Evolutionary conservation across 1,139 yeast species (phyloP).

Genomic region (Debaryomycetaceae sp.): DNA sequence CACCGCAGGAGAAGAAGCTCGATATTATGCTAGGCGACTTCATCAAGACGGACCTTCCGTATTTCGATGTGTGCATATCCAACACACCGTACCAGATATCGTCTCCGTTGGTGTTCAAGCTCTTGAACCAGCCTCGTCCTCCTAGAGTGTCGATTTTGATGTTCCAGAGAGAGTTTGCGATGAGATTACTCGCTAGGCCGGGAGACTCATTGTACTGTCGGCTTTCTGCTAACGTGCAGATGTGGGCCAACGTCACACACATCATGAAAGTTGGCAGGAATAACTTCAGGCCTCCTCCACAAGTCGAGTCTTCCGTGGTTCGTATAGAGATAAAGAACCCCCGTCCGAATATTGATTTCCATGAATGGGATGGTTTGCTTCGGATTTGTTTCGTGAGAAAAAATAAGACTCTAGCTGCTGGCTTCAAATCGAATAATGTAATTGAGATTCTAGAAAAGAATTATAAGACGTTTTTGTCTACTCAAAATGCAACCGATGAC

Average conservation of each 20-base stretch:
- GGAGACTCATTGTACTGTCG: conserved; percentile 93
- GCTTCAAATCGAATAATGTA: conserved; percentile 83
- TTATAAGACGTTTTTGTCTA: conserved; percentile 75
- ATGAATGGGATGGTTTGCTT: conserved; percentile 96
- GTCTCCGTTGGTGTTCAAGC: conserved; percentile 90
- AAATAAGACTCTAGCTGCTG: conserved; percentile 89
- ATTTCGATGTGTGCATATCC: conserved; percentile 92
- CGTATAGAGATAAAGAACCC: conserved; percentile 89
- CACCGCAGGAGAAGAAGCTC: conserved; percentile 84
- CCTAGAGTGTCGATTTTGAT: conserved; percentile 93
- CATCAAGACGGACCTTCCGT: conserved; percentile 92
- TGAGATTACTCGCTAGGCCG: conserved; percentile 89
- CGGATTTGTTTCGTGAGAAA: conserved; percentile 90
- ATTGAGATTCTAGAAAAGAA: conserved; percentile 82
- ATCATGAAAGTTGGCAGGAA: conserved; percentile 98
- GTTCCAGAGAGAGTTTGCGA: conserved; percentile 97
- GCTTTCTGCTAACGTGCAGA: conserved; percentile 91
- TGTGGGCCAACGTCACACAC: conserved; percentile 99
- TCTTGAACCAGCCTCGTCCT: conserved; percentile 86
- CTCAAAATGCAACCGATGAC: conserved; percentile 44
- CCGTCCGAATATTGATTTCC: conserved; percentile 85
- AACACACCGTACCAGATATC: conserved; percentile 98
- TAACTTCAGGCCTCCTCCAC: conserved; percentile 97
- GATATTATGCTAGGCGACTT: conserved; percentile 94
- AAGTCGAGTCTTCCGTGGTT: conserved; percentile 95